Evolutionary conservation across 176 grass and related monocot species (phyloP), one percentile per base, ranked within the genome.

Genomic region (Musa acuminata): DNA sequence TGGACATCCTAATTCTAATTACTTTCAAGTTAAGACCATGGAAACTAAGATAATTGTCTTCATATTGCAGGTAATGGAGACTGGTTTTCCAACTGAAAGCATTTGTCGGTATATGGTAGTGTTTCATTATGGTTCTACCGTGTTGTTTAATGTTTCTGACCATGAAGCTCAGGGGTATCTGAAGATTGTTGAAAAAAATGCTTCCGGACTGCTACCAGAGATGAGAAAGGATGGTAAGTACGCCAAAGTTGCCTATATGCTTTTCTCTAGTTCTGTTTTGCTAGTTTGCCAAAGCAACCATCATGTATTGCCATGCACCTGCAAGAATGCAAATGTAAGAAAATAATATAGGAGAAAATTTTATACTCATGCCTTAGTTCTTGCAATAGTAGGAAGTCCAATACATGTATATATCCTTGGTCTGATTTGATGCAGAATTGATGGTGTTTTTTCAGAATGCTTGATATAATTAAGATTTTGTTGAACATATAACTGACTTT

Each of bases 191-290:
- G 86, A 93, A 83, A 93, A 90, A 80, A 87, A 97, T 88, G 87
- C 94, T 16, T 81, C 87, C 62, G 87, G 94, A 16, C 83, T 97
- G 76, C 87, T 97, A 57, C 86, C 90, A 76, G 94, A 97, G 52
- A 97, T 97, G 94, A 86, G 94, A 83, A 97, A 93, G 81, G 94
- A 97, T 64, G 94, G 94, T 97, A 91, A 84, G 35, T 27, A 59
- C 29, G n/a, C 11, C 26, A 67, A 67, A 67, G 64, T 60, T 60
- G 57, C 12, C 65, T 68, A 16, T 72, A 13, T 52, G 25, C 69
- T 53, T 52, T 2, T 20, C 11, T 14, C 16, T 20, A 10, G 3
- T 71, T 21, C 25, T 22, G 8, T 71, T 20, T 12, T 62, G 6
- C 20, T 62, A 62, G 17, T n/a, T n/a, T 17, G 1, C 57, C 1